phyloP scores from a whole-genome alignment of 2,329 filamentous ascomycete species.

The Colletotrichum liaoningense region DNA sequence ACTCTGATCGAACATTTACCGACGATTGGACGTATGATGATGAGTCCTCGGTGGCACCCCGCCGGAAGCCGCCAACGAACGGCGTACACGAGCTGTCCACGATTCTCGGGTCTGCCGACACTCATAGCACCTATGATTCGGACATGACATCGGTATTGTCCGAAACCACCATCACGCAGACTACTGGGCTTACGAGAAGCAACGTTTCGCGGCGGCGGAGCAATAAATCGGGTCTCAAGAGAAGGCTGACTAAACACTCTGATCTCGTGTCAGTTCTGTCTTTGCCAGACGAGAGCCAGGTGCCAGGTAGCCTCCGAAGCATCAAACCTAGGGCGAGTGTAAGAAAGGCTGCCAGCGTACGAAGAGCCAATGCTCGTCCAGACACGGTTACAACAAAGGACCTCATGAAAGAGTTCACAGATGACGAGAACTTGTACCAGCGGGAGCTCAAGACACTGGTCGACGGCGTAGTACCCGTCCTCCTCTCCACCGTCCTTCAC shows the following conservation, averaged over 20 bases:
- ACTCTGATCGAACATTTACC: slow-evolving; percentile 31
- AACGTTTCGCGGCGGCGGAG: slow-evolving; percentile 58
- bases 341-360: slow-evolving; percentile 80
- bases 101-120: slow-evolving; percentile 63
- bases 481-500: slow-evolving; percentile 86
- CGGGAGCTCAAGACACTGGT: slow-evolving; percentile 93
- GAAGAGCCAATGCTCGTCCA: slow-evolving; percentile 75
- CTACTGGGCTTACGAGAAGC: slow-evolving; percentile 60
- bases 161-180: slow-evolving; percentile 65
- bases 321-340: slow-evolving; percentile 83
- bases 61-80: slow-evolving; percentile 62
- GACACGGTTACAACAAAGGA: slow-evolving; percentile 78
- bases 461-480: slow-evolving; percentile 92
- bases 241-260: slow-evolving; percentile 88
- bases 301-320: slow-evolving; percentile 72
- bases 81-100: slow-evolving; percentile 68
- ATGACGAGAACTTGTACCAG: slow-evolving; percentile 89
- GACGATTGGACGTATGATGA: slow-evolving; percentile 30
- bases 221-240: slow-evolving; percentile 70
- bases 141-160: slow-evolving; percentile 63
- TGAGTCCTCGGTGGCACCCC: slow-evolving; percentile 44
- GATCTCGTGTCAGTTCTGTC: slow-evolving; percentile 95
- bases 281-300: slow-evolving; percentile 67
- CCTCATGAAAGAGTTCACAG: slow-evolving; percentile 81
- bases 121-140: slow-evolving; percentile 57